Evolutionary conservation across 371 early-diverging fungal genomes (phyloP).

Genomic region (Apophysomyces elegans): DNA sequence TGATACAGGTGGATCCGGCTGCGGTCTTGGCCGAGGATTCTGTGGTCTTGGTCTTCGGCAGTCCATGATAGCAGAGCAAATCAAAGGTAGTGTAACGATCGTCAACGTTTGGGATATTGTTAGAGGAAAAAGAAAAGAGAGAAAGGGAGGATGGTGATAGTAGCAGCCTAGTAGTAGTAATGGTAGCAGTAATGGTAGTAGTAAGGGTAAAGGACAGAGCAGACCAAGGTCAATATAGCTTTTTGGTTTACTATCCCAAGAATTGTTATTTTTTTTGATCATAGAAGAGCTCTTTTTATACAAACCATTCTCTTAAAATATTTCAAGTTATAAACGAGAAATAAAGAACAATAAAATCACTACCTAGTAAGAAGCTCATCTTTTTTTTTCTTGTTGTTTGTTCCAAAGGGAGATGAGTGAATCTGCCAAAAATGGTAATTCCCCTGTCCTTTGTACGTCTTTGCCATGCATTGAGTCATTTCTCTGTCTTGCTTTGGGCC

Average conservation of each 20-base stretch:
- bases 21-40: conserved; percentile 7
- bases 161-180: no score
- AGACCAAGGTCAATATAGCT: neutral
- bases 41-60: conserved; percentile 4
- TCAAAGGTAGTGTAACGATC: neutral
- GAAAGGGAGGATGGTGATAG: no score
- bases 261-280: neutral
- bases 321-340: neutral
- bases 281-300: neutral
- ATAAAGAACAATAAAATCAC: neutral
- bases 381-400: neutral
- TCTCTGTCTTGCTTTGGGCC: neutral
- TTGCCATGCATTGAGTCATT: conserved; percentile 2
- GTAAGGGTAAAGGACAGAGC: neutral
- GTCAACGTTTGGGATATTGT: neutral
- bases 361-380: neutral
- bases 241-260: neutral
- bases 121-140: no score
- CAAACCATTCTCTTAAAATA: neutral
- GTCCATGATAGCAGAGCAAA: neutral
- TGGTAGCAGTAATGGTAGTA: neutral
- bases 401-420: neutral
- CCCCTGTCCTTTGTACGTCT: neutral
- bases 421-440: neutral
- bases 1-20: neutral